Evolutionary conservation across 129 eudicot genomes (phyloP).

Genomic region (Mikania micrantha): DNA sequence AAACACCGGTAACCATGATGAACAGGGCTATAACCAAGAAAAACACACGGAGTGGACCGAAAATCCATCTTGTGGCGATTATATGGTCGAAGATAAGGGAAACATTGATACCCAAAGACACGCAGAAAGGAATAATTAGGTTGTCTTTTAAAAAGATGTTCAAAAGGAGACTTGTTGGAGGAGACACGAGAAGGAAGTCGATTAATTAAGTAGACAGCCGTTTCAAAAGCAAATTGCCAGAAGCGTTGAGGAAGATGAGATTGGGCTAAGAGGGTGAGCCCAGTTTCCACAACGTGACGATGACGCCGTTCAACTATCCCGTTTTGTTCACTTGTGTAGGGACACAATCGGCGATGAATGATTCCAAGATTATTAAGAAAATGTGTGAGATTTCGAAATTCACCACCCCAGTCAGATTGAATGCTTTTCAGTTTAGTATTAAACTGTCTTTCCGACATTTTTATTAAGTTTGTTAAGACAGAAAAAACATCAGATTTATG

Average conservation of each 20-base stretch:
- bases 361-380: not conserved
- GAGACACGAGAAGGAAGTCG: too few species aligned
- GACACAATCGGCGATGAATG: not conserved
- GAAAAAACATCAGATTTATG: not conserved
- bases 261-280: not conserved
- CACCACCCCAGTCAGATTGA: not conserved
- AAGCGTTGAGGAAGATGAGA: not conserved
- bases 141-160: too few species aligned
- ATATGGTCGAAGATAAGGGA: too few species aligned
- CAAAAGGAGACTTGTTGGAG: too few species aligned
- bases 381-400: not conserved
- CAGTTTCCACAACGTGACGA: not conserved
- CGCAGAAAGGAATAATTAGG: too few species aligned
- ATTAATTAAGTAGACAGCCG: too few species aligned
- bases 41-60: too few species aligned
- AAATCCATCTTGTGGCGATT: too few species aligned
- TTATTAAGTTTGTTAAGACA: not conserved
- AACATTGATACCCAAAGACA: too few species aligned
- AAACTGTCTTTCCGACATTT: not conserved
- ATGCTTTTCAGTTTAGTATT: not conserved
- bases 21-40: too few species aligned
- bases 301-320: not conserved
- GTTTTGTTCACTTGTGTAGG: not conserved
- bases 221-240: too few species aligned
- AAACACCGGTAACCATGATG: too few species aligned